These are phyloP conservation scores for Jatropha podagrica DNA, from an alignment of 441 rosid species.

Conservation along the genomic window DNA sequence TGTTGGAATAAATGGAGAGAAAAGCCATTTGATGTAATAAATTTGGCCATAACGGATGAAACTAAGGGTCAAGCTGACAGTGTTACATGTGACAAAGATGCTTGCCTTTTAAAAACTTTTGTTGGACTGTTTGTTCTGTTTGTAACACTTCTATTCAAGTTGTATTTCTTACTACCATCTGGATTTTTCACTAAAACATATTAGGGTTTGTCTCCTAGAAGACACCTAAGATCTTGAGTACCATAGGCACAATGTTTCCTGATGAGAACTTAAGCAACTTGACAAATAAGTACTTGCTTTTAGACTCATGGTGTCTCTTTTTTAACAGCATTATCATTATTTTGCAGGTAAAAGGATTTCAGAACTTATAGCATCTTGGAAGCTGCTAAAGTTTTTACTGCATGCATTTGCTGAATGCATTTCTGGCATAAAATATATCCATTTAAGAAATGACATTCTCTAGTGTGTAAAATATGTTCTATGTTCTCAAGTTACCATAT, in stretches of 20 bases:
- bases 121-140: neutral
- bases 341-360: neutral
- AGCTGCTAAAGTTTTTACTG: slow-evolving; percentile 1
- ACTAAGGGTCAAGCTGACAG: neutral
- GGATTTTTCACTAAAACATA: neutral
- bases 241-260: neutral
- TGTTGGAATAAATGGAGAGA: neutral
- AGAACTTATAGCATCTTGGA: neutral
- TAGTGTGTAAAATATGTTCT: neutral
- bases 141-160: neutral
- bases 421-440: neutral
- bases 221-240: neutral
- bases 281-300: too few relatives aligned
- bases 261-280: neutral
- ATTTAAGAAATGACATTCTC: neutral
- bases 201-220: neutral
- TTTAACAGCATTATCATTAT: neutral
- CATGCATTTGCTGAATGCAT: slow-evolving; percentile 4
- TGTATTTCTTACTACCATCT: neutral
- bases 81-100: neutral
- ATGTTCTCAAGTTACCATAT: neutral
- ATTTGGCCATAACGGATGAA: neutral
- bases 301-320: neutral
- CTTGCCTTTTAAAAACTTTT: neutral
- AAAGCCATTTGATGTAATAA: neutral